Evolutionary conservation across 805 yeast species (phyloP).

Genomic region (Candida rishiriensis): DNA sequence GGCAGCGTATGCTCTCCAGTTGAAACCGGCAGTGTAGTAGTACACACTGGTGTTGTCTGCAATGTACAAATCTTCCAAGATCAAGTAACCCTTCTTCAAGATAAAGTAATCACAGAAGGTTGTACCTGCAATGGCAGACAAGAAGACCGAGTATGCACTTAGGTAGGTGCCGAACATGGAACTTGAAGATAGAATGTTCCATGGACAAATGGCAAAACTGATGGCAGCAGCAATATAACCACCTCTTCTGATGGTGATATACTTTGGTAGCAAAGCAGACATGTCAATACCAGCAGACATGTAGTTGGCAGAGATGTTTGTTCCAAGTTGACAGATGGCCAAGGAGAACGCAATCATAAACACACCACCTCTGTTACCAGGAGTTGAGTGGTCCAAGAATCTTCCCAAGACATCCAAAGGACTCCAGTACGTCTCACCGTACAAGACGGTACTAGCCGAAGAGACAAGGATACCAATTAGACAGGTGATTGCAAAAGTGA

Average conservation of each 20-base stretch:
- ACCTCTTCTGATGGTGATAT: slow-evolving; percentile 73
- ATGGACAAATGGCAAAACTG: slow-evolving; percentile 73
- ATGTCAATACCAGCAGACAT: slow-evolving; percentile 71
- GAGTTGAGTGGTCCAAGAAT: slow-evolving; percentile 49
- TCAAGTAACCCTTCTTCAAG: slow-evolving; percentile 68
- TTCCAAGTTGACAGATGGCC: slow-evolving; percentile 73
- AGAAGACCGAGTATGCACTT: slow-evolving; percentile 76
- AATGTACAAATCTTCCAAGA: slow-evolving; percentile 60
- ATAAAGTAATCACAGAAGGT: slow-evolving; percentile 63
- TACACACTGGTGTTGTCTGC: slow-evolving; percentile 43
- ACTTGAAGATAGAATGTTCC: slow-evolving; percentile 70
- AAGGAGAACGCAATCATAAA: slow-evolving; percentile 69
- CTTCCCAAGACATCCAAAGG: slow-evolving; percentile 72
- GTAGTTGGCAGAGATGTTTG: slow-evolving; percentile 70
- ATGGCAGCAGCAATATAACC: slow-evolving; percentile 70
- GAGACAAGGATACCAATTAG: slow-evolving; percentile 82
- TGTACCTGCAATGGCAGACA: slow-evolving; percentile 80
- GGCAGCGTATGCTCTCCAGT: slow-evolving; percentile 82
- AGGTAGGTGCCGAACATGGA: slow-evolving; percentile 75
- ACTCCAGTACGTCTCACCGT: slow-evolving; percentile 73
- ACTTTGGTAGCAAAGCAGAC: slow-evolving; percentile 60
- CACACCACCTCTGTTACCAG: slow-evolving; percentile 75
- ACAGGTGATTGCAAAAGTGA: slow-evolving; percentile 75
- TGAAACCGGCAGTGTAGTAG: slow-evolving; percentile 62
- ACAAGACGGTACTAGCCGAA: slow-evolving; percentile 66